These are phyloP conservation scores for Periconia digitata DNA, from an alignment of 2,329 filamentous ascomycete species.

Conservation along the genomic window DNA sequence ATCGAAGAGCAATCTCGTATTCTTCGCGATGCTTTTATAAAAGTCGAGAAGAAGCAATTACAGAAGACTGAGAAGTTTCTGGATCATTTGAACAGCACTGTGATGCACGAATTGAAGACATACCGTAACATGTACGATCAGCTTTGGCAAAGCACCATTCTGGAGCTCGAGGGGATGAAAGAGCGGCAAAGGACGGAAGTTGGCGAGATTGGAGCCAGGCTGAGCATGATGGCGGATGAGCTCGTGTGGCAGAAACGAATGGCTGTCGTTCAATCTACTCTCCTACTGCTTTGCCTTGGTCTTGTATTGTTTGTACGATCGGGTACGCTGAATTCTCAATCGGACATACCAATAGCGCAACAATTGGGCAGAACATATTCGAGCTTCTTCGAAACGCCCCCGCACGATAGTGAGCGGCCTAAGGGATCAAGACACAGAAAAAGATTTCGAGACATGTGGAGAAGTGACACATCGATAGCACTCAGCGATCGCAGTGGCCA, in stretches of 20 bases:
- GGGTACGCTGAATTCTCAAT: constrained; percentile 36
- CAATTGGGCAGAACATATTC: constrained; percentile 44
- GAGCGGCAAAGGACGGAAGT: constrained; percentile 83
- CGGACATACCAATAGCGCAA: constrained; percentile 50
- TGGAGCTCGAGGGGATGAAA: constrained; percentile 85
- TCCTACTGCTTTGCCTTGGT: constrained; percentile 82
- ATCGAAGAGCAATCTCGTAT: constrained; percentile 95
- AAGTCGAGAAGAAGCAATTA: constrained; percentile 84
- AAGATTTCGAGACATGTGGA: constrained; percentile 35
- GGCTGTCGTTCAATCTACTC: constrained; percentile 85
- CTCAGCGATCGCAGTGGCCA: constrained; percentile 36
- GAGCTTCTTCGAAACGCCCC: constrained; percentile 40
- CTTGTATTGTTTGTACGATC: constrained; percentile 74
- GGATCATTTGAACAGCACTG: constrained; percentile 81
- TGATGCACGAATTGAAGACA: constrained; percentile 67
- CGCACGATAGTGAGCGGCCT: constrained; percentile 36
- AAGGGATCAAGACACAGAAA: constrained; percentile 29
- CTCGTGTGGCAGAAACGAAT: constrained; percentile 83
- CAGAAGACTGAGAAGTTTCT: constrained; percentile 82
- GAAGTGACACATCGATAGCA: constrained; percentile 34
- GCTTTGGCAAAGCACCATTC: constrained; percentile 92
- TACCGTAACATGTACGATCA: constrained; percentile 84
- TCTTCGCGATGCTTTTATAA: constrained; percentile 80
- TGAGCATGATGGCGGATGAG: constrained; percentile 92
- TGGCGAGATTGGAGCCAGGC: constrained; percentile 74